phyloP scores from a whole-genome alignment of 345 rosid species.

The Linum usitatissimum region DNA sequence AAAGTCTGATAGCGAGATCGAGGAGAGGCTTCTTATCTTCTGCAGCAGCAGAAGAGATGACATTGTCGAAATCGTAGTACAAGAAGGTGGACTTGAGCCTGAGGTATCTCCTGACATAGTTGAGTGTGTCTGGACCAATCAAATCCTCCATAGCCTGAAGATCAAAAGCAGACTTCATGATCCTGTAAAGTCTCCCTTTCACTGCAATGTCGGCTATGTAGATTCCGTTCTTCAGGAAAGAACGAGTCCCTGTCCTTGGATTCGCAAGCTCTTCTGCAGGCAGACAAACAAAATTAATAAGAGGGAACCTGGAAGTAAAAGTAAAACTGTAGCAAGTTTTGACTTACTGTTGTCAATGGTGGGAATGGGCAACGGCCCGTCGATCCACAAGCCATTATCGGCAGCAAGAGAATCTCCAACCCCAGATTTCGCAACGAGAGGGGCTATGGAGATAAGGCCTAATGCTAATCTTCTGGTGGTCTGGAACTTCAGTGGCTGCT shows the following conservation, averaged over 20 bases:
- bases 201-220: constrained; percentile 55
- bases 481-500: constrained; percentile 30
- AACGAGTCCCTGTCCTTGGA: constrained; percentile 58
- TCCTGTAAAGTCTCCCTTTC: constrained; percentile 47
- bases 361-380: constrained; percentile 51
- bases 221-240: constrained; percentile 56
- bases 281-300: background rate
- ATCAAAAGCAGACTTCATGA: constrained; percentile 67
- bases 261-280: constrained; percentile 43
- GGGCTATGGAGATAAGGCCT: constrained; percentile 45
- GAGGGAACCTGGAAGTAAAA: background rate
- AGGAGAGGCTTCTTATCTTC: constrained; percentile 57
- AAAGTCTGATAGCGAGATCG: constrained; percentile 69
- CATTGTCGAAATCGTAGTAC: constrained; percentile 70
- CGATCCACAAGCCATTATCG: constrained; percentile 60
- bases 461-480: constrained; percentile 50
- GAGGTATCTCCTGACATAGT: constrained; percentile 66
- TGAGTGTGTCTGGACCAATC: constrained; percentile 63
- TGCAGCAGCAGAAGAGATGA: constrained; percentile 56
- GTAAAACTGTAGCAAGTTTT: background rate
- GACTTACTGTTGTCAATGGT: constrained; percentile 57
- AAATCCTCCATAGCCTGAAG: constrained; percentile 75
- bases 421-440: constrained; percentile 26
- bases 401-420: constrained; percentile 40
- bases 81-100: constrained; percentile 66